These are phyloP conservation scores for Lithospermum erythrorhizon DNA, from an alignment of 257 asterid genomes.

Conservation along the genomic window DNA sequence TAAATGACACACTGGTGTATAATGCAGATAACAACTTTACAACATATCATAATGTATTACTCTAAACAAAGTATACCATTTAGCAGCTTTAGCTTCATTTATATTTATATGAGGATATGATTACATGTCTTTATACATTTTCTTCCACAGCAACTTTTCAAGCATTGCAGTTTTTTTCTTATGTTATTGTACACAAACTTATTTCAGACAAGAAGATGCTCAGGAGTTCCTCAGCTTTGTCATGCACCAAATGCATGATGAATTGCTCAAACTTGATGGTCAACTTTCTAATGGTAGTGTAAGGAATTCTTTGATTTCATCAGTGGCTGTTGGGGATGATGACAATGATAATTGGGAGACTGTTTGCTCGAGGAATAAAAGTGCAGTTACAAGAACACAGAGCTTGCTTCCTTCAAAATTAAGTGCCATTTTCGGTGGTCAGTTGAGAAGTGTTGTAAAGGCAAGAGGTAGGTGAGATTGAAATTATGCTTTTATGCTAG, in stretches of 20 bases:
- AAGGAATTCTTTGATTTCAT: conserved; percentile 44
- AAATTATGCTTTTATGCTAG: neutral
- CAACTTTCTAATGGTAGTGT: conserved; percentile 40
- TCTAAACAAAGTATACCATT: neutral
- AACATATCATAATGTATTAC: neutral
- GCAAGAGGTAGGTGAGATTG: conserved; percentile 51
- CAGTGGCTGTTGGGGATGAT: conserved; percentile 48
- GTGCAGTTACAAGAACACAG: conserved; percentile 73
- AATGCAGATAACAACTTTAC: too few relatives aligned
- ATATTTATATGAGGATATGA: too few relatives aligned
- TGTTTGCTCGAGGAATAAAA: conserved; percentile 56
- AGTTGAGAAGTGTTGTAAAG: conserved; percentile 63
- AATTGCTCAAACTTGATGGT: conserved; percentile 71
- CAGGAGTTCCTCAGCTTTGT: conserved; percentile 81
- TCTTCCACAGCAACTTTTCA: neutral
- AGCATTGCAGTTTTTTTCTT: neutral
- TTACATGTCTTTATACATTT: too few relatives aligned
- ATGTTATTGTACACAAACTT: neutral
- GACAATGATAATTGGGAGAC: conserved; percentile 59
- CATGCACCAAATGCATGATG: conserved; percentile 93
- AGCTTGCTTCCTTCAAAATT: conserved; percentile 63
- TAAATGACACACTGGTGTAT: neutral
- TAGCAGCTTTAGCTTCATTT: too few relatives aligned
- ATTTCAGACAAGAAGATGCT: conserved; percentile 81
- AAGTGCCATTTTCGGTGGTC: conserved; percentile 80